Conservation (phyloP, 371 early-diverging fungal genomes). For the Umbelopsis sp. region DNA sequence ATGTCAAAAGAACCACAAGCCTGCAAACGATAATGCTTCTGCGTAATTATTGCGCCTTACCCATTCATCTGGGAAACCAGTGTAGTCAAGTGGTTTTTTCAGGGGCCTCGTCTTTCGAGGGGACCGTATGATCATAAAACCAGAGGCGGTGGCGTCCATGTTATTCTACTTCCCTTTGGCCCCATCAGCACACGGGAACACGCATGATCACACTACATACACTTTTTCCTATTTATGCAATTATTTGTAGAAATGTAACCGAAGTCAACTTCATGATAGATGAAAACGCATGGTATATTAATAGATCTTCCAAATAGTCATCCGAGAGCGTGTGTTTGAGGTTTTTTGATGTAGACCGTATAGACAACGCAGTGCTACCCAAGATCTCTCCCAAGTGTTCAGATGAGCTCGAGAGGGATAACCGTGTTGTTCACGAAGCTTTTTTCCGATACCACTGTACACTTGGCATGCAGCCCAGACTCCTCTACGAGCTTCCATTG, state of each 20-base stretch:
- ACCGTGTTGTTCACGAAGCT: slow-evolving; percentile 25
- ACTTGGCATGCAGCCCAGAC: slow-evolving; percentile 55
- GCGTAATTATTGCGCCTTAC: no score
- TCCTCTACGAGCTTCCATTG: slow-evolving; percentile 41
- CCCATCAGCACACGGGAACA: no score
- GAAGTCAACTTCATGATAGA: neutral
- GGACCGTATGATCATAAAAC: no score
- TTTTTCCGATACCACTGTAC: slow-evolving; percentile 53
- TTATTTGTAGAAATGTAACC: neutral
- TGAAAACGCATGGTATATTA: neutral
- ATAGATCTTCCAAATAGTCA: slow-evolving; percentile 17
- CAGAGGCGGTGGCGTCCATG: no score
- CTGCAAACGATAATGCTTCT: neutral
- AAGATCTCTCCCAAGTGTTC: slow-evolving; percentile 14
- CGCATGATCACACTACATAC: no score
- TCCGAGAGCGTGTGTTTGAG: slow-evolving; percentile 6
- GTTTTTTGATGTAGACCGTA: slow-evolving; percentile 15
- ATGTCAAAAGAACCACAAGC: neutral
- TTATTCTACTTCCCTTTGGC: no score
- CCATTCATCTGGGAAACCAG: no score
- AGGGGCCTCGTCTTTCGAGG: no score
- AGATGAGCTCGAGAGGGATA: slow-evolving; percentile 39
- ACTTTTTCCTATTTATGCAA: neutral
- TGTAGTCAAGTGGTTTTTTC: no score
- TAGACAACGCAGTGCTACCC: slow-evolving; percentile 20